Conservation (phyloP, 2,329 filamentous ascomycete genomes). For the Aspergillus sp. region DNA sequence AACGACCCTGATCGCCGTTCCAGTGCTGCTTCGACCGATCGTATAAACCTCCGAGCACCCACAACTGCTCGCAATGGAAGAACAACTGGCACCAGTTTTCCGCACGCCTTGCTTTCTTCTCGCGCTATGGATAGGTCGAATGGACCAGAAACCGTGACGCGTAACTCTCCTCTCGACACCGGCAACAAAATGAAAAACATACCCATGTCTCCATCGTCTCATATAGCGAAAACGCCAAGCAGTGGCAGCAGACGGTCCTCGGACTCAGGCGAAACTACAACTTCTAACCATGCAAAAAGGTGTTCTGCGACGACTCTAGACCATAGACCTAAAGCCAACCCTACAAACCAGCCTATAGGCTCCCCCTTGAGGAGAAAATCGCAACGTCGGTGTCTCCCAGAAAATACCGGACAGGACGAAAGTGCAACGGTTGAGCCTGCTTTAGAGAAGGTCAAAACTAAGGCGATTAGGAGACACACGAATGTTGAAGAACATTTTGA, state of each 20-base stretch:
- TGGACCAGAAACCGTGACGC: background rate
- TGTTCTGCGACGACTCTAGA: too few species aligned
- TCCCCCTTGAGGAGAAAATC: background rate
- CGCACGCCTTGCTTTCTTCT: background rate
- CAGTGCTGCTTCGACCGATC: background rate
- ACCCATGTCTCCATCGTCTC: background rate
- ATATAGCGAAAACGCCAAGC: background rate
- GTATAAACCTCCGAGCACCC: background rate
- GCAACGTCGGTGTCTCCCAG: background rate
- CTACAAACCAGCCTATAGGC: background rate
- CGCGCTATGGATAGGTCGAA: background rate
- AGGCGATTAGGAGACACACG: background rate
- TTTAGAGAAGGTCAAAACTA: background rate
- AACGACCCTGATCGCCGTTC: constrained; percentile 8
- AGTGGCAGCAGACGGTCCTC: background rate
- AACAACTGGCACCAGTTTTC: background rate
- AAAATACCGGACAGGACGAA: background rate
- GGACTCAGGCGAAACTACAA: background rate
- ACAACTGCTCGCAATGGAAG: background rate
- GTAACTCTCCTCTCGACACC: background rate
- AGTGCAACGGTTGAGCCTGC: background rate
- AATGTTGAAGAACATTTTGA: background rate
- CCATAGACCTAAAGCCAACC: background rate
- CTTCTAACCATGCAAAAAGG: background rate
- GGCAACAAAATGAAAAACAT: background rate